Evolutionary conservation across 495 filamentous ascomycete genomes (phyloP), one percentile per base, ranked within the genome.

Genomic region (Aspergillus conjunctus): DNA sequence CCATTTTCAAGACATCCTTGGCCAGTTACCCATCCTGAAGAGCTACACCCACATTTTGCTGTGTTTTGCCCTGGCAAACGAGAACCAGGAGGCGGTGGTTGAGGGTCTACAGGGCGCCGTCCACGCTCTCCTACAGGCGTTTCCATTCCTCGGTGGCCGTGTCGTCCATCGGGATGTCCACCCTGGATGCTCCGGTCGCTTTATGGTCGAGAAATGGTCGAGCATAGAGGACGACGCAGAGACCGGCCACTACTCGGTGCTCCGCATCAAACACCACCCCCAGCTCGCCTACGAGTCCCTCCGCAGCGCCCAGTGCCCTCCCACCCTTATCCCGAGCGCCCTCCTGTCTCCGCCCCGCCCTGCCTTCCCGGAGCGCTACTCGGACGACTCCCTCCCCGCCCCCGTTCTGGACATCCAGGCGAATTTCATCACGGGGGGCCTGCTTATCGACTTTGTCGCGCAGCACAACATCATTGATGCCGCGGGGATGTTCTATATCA

Each of bases 381-480:
- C 59, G 14, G 68, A 70, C 1, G 66, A 69, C 20, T 34, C 37
- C 7, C 44, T 66, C 46, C 67, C 71, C 2, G 72, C 74, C 1
- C 74, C 68, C 8, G 70, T 73, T 4, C 45, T 77, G 17, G 59
- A 65, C 8, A 51, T 71, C 21, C 73, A 78, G 51, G 71, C 62
- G 22, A 78, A 60, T 51, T 70, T 76, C 48, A 65, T 82, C 33
- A 59, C 65, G 15, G 76, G 71, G 8, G 75, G 75, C 4, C 34
- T 73, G 0, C 22, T 76, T 0, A 60, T 77, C 0, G 64, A 66
- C 30, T 63, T 72, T 14, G 70, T 68, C 7, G 67, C 66, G 8
- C 74, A 80, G 50, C 78, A 82, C 64, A 79, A 78, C 44, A 71
- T 77, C 48, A 60, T 73, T 20, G 77, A 80, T 43, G 73, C 66